A percentile compares a stretch with the other conserved stretches of the same genome.
phyloP scores from a whole-genome alignment of 108 stramenopile genomes.

The Mayamaea pseudoterrestris region DNA sequence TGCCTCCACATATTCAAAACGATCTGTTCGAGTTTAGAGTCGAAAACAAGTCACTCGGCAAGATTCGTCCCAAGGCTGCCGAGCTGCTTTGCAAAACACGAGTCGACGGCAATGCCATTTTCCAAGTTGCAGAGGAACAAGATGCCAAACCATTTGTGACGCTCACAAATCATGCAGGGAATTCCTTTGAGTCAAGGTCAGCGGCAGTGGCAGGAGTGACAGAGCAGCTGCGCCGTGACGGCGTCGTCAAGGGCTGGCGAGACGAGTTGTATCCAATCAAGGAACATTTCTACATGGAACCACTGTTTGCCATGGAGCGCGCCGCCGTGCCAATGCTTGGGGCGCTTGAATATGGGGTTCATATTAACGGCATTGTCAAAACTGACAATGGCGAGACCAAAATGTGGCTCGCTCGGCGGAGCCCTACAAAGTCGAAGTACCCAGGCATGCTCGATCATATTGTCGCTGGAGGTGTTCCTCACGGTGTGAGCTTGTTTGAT shows the following conservation, averaged over 20 bases:
- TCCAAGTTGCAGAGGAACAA: constrained; percentile 11
- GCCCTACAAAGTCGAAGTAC: constrained; percentile 66
- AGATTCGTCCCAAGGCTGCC: constrained; percentile 42
- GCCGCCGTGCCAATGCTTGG: constrained; percentile 67
- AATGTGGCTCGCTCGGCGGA: constrained; percentile 85
- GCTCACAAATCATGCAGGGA: constrained; percentile 38
- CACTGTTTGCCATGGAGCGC: constrained; percentile 71
- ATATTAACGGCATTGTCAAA: constrained; percentile 65
- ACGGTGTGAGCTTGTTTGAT: constrained; percentile 63
- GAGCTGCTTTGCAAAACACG: constrained; percentile 37
- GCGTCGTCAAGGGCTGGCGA: constrained; percentile 72
- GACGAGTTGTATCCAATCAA: constrained; percentile 67
- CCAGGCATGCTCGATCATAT: constrained; percentile 86
- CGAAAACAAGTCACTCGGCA: constrained; percentile 48
- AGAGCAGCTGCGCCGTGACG: constrained; percentile 30
- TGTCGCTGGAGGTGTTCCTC: constrained; percentile 81
- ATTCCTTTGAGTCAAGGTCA: constrained; percentile 41
- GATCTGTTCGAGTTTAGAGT: constrained; percentile 42
- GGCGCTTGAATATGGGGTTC: constrained; percentile 54
- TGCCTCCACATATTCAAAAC: constrained; percentile 34
- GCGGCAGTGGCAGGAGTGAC: constrained; percentile 43
- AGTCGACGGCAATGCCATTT: constrained; percentile 11
- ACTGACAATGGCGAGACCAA: constrained; percentile 11
- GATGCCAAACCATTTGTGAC: constrained; percentile 24
- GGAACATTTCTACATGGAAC: constrained; percentile 39